Conservation (phyloP, 805 yeast species). For the Blastobotrys mokoenaii region DNA sequence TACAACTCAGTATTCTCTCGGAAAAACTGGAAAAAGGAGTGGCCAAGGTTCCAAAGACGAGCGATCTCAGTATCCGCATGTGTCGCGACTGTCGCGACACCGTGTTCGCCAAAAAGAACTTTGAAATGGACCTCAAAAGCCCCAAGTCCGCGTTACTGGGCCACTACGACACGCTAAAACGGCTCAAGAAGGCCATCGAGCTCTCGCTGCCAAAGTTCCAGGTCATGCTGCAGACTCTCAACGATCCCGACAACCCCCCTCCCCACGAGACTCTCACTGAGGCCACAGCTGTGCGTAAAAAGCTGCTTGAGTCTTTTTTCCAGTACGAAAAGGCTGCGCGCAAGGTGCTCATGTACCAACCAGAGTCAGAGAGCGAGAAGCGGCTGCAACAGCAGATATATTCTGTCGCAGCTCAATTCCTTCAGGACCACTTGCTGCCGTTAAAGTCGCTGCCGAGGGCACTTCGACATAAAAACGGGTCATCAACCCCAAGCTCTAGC, state of each 20-base stretch:
- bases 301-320: slow-evolving; percentile 41
- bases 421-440: slow-evolving; percentile 60
- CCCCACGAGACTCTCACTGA: slow-evolving; percentile 26
- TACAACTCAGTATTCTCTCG: slow-evolving; percentile 39
- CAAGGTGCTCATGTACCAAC: slow-evolving; percentile 30
- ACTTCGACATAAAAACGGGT: slow-evolving; percentile 21
- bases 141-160: slow-evolving; percentile 33
- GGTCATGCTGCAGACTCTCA: slow-evolving; percentile 28
- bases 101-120: slow-evolving; percentile 49
- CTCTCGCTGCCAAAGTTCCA: slow-evolving; percentile 38
- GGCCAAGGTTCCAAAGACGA: slow-evolving; percentile 12
- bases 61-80: slow-evolving; percentile 38
- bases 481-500: not conserved
- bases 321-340: slow-evolving; percentile 44
- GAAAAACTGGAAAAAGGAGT: slow-evolving; percentile 20
- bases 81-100: slow-evolving; percentile 63
- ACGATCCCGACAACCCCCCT: slow-evolving; percentile 27
- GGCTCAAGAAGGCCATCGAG: slow-evolving; percentile 32
- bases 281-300: slow-evolving; percentile 36
- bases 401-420: slow-evolving; percentile 45
- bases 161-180: slow-evolving; percentile 36
- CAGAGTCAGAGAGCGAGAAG: slow-evolving; percentile 36
- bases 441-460: slow-evolving; percentile 51
- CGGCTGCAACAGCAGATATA: slow-evolving; percentile 47
- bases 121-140: slow-evolving; percentile 26